Evolutionary conservation across 805 yeast species (phyloP).

Genomic region (Candida multigemmis): DNA sequence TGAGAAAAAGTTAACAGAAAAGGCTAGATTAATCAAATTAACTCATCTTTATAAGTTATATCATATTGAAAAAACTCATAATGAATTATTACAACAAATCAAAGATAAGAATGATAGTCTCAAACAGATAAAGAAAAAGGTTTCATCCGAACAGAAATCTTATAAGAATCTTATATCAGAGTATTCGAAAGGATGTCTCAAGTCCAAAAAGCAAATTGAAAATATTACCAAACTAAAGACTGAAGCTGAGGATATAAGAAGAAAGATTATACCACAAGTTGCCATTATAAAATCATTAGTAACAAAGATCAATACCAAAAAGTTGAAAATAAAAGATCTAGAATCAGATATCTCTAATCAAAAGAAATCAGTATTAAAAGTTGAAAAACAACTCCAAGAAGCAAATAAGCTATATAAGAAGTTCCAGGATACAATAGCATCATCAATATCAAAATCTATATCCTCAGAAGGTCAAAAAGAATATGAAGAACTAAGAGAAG

Average conservation of each 20-base stretch:
- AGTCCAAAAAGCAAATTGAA: slow-evolving; percentile 30
- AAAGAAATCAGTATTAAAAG: slow-evolving; percentile 25
- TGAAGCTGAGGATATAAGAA: slow-evolving; percentile 34
- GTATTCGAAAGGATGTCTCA: slow-evolving; percentile 38
- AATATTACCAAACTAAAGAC: slow-evolving; percentile 24
- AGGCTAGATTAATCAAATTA: slow-evolving; percentile 34
- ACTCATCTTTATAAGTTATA: slow-evolving; percentile 57
- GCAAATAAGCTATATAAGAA: slow-evolving; percentile 19
- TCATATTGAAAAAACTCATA: slow-evolving; percentile 42
- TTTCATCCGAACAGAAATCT: slow-evolving; percentile 16
- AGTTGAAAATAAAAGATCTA: slow-evolving; percentile 41
- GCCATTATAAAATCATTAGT: slow-evolving; percentile 43
- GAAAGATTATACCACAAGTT: slow-evolving; percentile 51
- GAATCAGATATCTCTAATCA: slow-evolving; percentile 47
- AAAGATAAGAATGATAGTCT: slow-evolving; percentile 26
- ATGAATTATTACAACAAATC: slow-evolving; percentile 22
- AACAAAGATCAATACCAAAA: slow-evolving; percentile 37
- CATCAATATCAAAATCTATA: slow-evolving; percentile 8
- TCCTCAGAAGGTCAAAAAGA: slow-evolving; percentile 38
- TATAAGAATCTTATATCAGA: slow-evolving; percentile 22
- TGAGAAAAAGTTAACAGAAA: slow-evolving; percentile 44
- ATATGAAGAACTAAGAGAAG: slow-evolving; percentile 50
- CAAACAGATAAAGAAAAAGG: slow-evolving; percentile 18
- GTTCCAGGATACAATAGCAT: slow-evolving; percentile 15
- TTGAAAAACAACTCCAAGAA: slow-evolving; percentile 41